Conservation (phyloP, 371 early-diverging fungal species). For the Rhizopus stolonifer region DNA sequence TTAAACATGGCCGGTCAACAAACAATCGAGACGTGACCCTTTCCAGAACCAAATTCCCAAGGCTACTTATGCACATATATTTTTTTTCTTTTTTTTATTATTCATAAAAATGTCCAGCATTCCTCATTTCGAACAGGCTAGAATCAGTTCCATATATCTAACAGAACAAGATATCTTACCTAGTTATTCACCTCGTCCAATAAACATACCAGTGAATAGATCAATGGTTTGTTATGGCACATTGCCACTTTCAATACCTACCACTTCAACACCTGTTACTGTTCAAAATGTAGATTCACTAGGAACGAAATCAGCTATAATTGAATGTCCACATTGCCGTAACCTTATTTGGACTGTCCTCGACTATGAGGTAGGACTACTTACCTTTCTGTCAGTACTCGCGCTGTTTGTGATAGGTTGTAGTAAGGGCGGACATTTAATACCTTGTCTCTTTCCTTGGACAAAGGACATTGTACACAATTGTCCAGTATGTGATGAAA, state of each 20-base stretch:
- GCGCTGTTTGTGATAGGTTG: constrained; percentile 15
- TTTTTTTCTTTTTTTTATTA: too few relatives aligned
- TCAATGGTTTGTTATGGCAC: not conserved
- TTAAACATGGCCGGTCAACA: too few relatives aligned
- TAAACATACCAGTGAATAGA: not conserved
- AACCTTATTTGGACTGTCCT: constrained; percentile 11
- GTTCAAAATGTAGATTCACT: constrained; percentile 2
- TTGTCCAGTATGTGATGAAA: constrained; percentile 19
- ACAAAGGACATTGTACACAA: constrained; percentile 18
- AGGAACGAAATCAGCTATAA: constrained; percentile 10
- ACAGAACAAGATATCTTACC: not conserved
- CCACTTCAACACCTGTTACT: not conserved
- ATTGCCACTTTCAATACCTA: too few relatives aligned
- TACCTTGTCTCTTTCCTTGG: constrained; percentile 22
- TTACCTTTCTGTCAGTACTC: constrained; percentile 18
- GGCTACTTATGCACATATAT: too few relatives aligned
- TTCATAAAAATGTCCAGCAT: too few relatives aligned
- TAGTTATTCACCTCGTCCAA: not conserved
- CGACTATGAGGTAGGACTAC: constrained; percentile 17
- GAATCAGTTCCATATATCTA: not conserved
- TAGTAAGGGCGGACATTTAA: constrained; percentile 6
- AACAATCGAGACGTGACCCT: too few relatives aligned
- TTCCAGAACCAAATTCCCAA: too few relatives aligned
- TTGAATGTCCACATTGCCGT: constrained; percentile 22
- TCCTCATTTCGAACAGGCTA: not conserved